phyloP scores from a whole-genome alignment of 169 alveolate genomes.

The Amoebophrya sp. region DNA sequence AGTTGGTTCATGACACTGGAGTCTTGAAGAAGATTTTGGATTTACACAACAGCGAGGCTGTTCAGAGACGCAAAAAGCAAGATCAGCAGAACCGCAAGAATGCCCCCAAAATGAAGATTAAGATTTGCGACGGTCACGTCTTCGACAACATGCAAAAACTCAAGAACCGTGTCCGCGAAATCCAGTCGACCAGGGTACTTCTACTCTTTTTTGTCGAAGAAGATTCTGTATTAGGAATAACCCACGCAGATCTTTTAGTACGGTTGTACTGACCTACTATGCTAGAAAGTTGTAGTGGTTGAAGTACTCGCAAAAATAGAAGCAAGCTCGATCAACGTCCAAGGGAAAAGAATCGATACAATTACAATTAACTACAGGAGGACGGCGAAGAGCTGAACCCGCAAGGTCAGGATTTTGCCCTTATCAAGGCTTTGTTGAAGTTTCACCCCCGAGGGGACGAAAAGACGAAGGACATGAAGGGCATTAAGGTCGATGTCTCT shows the following conservation, averaged over 20 bases:
- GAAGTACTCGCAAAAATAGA: too few species aligned
- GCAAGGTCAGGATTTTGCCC: background rate
- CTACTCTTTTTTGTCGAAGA: too few species aligned
- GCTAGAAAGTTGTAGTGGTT: too few species aligned
- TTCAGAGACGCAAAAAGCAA: background rate
- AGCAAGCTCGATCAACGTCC: too few species aligned
- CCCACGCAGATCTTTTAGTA: too few species aligned
- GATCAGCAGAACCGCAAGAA: background rate
- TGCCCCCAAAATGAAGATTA: too few species aligned
- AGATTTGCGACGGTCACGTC: background rate
- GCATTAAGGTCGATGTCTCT: background rate
- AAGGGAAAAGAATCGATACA: too few species aligned
- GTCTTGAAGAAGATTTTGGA: background rate
- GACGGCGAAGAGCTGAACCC: background rate
- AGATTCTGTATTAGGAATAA: too few species aligned
- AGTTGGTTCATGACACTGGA: background rate
- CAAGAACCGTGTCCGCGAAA: background rate
- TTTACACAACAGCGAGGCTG: background rate
- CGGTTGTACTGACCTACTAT: too few species aligned
- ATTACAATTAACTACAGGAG: too few species aligned
- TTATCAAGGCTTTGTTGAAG: background rate
- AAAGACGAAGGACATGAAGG: background rate
- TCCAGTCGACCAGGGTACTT: background rate
- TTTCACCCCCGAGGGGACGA: background rate
- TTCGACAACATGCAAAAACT: background rate